phyloP scores from a whole-genome alignment of 2,329 filamentous ascomycete genomes.

The Diplocarpon mali region DNA sequence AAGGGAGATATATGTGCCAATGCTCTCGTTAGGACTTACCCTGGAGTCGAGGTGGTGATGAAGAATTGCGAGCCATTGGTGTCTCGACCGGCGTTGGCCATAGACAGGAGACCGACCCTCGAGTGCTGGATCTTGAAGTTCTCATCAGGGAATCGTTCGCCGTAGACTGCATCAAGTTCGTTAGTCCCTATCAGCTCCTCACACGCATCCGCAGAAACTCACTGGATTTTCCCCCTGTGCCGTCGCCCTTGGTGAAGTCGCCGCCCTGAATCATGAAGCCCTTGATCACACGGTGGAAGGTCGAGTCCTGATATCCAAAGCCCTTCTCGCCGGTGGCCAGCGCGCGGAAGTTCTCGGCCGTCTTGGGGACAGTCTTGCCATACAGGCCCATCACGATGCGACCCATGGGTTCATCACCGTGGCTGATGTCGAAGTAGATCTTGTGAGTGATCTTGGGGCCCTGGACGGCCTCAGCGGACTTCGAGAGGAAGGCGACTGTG shows the following conservation, averaged over 20 bases:
- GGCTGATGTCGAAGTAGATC: conserved; percentile 78
- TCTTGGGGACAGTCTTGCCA: conserved; percentile 77
- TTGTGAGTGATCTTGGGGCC: conserved; percentile 94
- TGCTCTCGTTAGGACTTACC: conserved; percentile 35
- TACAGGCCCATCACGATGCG: conserved; percentile 75
- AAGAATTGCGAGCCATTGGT: conserved; percentile 89
- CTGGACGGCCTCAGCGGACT: conserved; percentile 63
- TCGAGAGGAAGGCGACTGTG: conserved; percentile 63
- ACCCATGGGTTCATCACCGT: conserved; percentile 64
- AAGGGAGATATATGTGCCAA: not conserved
- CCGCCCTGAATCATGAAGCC: conserved; percentile 87
- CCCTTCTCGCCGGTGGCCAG: conserved; percentile 80
- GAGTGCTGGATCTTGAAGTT: conserved; percentile 93
- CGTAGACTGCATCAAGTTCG: conserved; percentile 51
- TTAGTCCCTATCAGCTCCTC: not conserved
- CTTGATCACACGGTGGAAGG: conserved; percentile 86
- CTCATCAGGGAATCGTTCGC: conserved; percentile 74
- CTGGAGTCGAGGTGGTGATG: conserved; percentile 74
- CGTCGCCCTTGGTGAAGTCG: conserved; percentile 75
- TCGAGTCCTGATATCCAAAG: conserved; percentile 70
- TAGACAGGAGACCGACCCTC: conserved; percentile 73
- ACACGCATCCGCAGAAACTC: conserved; percentile 29
- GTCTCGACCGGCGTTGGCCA: conserved; percentile 77
- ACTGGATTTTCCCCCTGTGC: conserved; percentile 79
- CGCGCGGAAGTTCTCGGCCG: conserved; percentile 62